Base-by-base conservation (phyloP, 2,329 filamentous ascomycete genomes). In the Fusarium humuli region DNA sequence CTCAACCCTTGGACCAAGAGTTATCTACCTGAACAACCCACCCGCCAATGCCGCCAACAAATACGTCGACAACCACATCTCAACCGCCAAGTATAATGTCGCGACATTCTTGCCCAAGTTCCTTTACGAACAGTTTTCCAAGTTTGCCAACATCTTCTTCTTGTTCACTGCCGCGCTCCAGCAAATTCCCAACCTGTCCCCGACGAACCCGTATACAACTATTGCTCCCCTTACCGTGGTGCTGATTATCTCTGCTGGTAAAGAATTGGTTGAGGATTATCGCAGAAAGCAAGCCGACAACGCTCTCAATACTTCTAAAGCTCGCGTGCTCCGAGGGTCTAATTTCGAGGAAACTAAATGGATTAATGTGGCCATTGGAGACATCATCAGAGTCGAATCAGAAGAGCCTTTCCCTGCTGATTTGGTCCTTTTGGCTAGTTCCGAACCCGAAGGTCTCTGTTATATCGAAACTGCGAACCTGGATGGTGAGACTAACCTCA, bases 141-240 rank as follows among this genome's bases (percentile, higher is more conserved):
- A 98, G 85, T 97, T 98, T 81, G 96, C 96, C 84, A 99, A 99
- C 82, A 82, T 99, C 77, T 99, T 99, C 85, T 99, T 99, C 92
- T 88, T 99, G 79, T 98, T 99, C 81, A 99, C 96, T 40, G 94
- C 96, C 18, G 91, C 89, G 42, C 84, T 99, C 47, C 96, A 99
- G 83, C 96, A 99, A 80, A 97, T 99, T 67, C 96, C 96, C 23
- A 91, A 92, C 71, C 91, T 99, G 67, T 97, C 94, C 34, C 96
- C 97, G 10, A 99, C 96, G 12, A 98, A 98, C 82, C 88, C 87
- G 80, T 99, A 94, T 78, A 99, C 96, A 8, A 99, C 97, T 40
- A 98, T 99, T 78, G 95, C 92, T 8, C 96, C 96, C n/a, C 87
- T 99, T 63, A 85, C 91, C 57, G 90, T 98, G 65, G 96, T 99